phyloP scores from a whole-genome alignment of 108 stramenopile species.

The Fragilariopsis cylindrus region DNA sequence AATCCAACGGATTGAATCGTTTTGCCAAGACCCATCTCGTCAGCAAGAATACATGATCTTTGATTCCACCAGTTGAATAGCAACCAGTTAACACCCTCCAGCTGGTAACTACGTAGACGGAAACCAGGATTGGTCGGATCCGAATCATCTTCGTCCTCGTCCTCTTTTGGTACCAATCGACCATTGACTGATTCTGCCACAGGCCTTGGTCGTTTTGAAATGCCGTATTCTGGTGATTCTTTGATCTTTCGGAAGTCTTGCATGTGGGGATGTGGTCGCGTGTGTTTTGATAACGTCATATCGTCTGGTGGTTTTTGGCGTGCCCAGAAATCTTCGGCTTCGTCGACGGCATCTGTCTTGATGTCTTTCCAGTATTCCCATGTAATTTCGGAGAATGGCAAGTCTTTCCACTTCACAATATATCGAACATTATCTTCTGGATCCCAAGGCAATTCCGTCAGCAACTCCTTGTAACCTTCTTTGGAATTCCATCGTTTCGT shows the following conservation, averaged over 20 bases:
- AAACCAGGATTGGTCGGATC: constrained; percentile 45
- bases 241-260: constrained; percentile 73
- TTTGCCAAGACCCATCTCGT: constrained; percentile 89
- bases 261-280: constrained; percentile 67
- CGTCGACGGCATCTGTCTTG: constrained; percentile 77
- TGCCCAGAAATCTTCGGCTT: constrained; percentile 83
- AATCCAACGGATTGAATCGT: constrained; percentile 85
- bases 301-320: constrained; percentile 70
- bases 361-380: constrained; percentile 91
- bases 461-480: constrained; percentile 21
- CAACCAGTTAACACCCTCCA: constrained; percentile 97
- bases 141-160: constrained; percentile 40
- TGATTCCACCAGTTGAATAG: constrained; percentile 92
- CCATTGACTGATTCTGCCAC: constrained; percentile 44
- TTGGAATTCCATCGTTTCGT: constrained; percentile 21
- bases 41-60: constrained; percentile 94
- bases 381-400: constrained; percentile 79
- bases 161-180: constrained; percentile 36
- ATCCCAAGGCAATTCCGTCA: constrained; percentile 69
- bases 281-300: constrained; percentile 38
- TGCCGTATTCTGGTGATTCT: constrained; percentile 75
- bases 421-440: constrained; percentile 89
- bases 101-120: constrained; percentile 90
- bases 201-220: constrained; percentile 54
- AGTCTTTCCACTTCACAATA: constrained; percentile 84